Base-by-base conservation (phyloP, 306 rosid species). In the Begonia masoniana region DNA sequence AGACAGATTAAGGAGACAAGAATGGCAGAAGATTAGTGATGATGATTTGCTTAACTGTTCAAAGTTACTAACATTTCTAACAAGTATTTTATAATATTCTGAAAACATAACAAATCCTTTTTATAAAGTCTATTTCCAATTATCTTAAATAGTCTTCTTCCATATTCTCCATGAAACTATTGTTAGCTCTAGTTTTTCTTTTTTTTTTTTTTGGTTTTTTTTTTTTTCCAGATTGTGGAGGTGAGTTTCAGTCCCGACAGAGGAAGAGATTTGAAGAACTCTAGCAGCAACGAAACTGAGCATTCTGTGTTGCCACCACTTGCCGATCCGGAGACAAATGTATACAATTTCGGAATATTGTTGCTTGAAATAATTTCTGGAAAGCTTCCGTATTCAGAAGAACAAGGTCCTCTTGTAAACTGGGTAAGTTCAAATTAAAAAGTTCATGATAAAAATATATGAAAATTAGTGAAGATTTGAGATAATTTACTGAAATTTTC, bases 331-430 rank as follows among this genome's bases (percentile, higher is more conserved):
- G 81, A 83, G 62, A 60, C 70, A 13, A 81, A 85, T 16, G 66
- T 91, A 26, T 81, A 77, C 61, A 31, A 71, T 31, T 86, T 91
- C 12, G 99, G 96, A 55, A 17, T 68, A 56, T 53, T 91, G 68
- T 55, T 91, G 63, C 85, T 86, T 0, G 99, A 91, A 74, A 72
- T 74, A 60, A 71, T 91, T 58, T 83, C 88, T 11, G 93, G 92
- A 46, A 81, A 79, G 69, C 69, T 80, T 36, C 81, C 74, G 2
- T 55, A 70, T 72, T 73, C 78, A 2, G 72, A 73, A 72, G 88
- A 82, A 64, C 73, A 74, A 63, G 83, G 81, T 41, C 49, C 54
- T 58, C 76, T 83, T 45, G 73, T 76, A 47, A 43, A 75, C 16
- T 83, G 86, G 93, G 96, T 91, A 72, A 59, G 82, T 63, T 47